Evolutionary conservation across 192 early-diverging fungal species (phyloP).

Genomic region (Chytriomyces sp.): DNA sequence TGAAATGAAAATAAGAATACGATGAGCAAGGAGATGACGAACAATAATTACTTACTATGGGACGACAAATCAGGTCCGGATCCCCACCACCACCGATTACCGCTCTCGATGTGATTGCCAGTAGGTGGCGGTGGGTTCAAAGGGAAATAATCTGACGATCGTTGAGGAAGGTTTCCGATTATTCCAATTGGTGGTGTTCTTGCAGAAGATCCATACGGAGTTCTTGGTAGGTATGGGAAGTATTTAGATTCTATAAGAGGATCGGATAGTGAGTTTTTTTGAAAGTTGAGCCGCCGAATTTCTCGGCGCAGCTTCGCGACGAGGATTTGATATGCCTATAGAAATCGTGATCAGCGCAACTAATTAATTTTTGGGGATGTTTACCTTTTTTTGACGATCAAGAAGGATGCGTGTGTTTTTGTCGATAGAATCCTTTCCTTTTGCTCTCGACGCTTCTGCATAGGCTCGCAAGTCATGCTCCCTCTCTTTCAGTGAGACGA

Average conservation of each 20-base stretch:
- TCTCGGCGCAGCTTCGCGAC: slow-evolving; percentile 50
- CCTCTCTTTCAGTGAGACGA: slow-evolving; percentile 14
- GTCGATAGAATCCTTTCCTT: slow-evolving; percentile 35
- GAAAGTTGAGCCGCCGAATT: slow-evolving; percentile 48
- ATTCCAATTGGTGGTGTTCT: slow-evolving; percentile 39
- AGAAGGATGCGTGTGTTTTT: slow-evolving; percentile 43
- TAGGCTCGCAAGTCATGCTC: slow-evolving; percentile 26
- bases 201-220: slow-evolving; percentile 34
- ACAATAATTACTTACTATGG: slow-evolving; percentile 49
- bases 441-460: slow-evolving; percentile 5
- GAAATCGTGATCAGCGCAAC: too few species aligned
- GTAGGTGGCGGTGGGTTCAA: slow-evolving; percentile 54
- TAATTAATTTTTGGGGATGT: too few species aligned
- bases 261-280: slow-evolving; percentile 50
- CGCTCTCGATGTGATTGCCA: slow-evolving; percentile 54
- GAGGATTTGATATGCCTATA: slow-evolving; percentile 52
- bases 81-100: slow-evolving; percentile 57
- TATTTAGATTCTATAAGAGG: slow-evolving; percentile 54
- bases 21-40: too few species aligned
- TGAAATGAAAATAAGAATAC: background rate
- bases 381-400: slow-evolving; percentile 51
- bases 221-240: slow-evolving; percentile 51
- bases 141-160: slow-evolving; percentile 46
- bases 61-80: slow-evolving; percentile 41
- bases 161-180: slow-evolving; percentile 43